phyloP scores from a whole-genome alignment of 2,329 filamentous ascomycete species.

The Fusarium sp. region DNA sequence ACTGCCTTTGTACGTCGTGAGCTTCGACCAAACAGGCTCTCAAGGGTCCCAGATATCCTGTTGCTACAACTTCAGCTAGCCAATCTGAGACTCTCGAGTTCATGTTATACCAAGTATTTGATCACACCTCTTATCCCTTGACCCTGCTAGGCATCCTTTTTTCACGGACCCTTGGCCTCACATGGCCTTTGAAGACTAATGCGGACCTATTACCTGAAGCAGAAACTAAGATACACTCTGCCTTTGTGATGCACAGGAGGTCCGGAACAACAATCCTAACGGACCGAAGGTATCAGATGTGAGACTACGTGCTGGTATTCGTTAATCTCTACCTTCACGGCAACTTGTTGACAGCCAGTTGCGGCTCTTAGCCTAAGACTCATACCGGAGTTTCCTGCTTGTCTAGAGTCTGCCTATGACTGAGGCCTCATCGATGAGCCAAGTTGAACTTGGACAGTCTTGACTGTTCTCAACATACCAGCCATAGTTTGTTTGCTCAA shows the following conservation, averaged over 20 bases:
- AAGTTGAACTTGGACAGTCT: constrained; percentile 22
- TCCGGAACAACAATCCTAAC: constrained; percentile 4
- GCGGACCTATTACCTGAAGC: constrained; percentile 14
- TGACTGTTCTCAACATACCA: constrained; percentile 6
- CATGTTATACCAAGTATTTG: constrained; percentile 1
- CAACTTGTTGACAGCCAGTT: constrained; percentile 29
- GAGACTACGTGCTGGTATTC: constrained; percentile 32
- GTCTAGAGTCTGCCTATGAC: constrained; percentile 42
- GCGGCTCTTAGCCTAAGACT: constrained; percentile 22
- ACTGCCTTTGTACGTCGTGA: constrained; percentile 28
- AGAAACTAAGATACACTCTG: constrained; percentile 27
- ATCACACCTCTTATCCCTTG: constrained; percentile 1
- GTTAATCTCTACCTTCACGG: constrained; percentile 30
- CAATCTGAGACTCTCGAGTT: constrained; percentile 6
- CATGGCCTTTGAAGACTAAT: constrained; percentile 12
- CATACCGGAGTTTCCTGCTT: constrained; percentile 25
- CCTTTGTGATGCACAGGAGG: constrained; percentile 7
- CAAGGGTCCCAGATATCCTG: constrained; percentile 1
- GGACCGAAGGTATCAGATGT: constrained; percentile 11
- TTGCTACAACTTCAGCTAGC: neutral
- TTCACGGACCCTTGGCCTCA: constrained; percentile 9
- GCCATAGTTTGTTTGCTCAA: constrained; percentile 9
- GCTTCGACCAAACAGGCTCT: constrained; percentile 9
- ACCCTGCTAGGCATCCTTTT: constrained; percentile 12
- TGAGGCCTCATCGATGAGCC: constrained; percentile 21